Conservation (phyloP, 306 rosid species). For the Quercus suber region DNA sequence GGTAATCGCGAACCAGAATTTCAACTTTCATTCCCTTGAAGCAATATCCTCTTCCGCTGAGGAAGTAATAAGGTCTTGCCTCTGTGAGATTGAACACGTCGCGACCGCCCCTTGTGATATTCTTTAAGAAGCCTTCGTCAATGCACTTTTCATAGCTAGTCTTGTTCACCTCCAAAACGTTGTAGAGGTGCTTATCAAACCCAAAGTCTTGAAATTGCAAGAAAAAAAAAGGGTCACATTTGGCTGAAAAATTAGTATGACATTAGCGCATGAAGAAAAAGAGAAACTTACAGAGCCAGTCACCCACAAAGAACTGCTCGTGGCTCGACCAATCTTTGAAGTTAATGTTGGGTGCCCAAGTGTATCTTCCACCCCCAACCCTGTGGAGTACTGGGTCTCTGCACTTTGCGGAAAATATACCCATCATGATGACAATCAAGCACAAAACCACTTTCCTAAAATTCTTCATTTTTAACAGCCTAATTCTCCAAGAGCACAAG, state of each 20-base stretch:
- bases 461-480: conserved; percentile 2
- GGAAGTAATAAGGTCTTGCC: conserved; percentile 31
- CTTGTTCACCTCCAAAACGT: conserved; percentile 29
- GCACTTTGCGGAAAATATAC: conserved; percentile 10
- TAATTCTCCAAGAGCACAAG: not conserved
- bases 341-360: conserved; percentile 47
- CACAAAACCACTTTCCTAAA: not conserved
- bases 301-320: conserved; percentile 50
- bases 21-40: conserved; percentile 46
- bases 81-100: conserved; percentile 34
- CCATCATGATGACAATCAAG: not conserved
- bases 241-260: not conserved
- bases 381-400: conserved; percentile 46
- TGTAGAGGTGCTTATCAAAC: conserved; percentile 18
- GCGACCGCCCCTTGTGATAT: conserved; percentile 22
- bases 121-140: conserved; percentile 11
- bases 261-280: not conserved
- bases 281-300: conserved; percentile 55
- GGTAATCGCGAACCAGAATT: conserved; percentile 16
- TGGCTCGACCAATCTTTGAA: conserved; percentile 43
- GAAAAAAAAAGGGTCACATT: not conserved
- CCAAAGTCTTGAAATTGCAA: conserved; percentile 25
- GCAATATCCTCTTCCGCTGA: conserved; percentile 51
- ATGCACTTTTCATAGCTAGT: conserved; percentile 21
- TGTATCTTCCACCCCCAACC: conserved; percentile 62